A percentile compares a stretch with the other conserved stretches of the same genome.
Conservation (phyloP, 2,329 filamentous ascomycete species). For the Penicillium sp. region DNA sequence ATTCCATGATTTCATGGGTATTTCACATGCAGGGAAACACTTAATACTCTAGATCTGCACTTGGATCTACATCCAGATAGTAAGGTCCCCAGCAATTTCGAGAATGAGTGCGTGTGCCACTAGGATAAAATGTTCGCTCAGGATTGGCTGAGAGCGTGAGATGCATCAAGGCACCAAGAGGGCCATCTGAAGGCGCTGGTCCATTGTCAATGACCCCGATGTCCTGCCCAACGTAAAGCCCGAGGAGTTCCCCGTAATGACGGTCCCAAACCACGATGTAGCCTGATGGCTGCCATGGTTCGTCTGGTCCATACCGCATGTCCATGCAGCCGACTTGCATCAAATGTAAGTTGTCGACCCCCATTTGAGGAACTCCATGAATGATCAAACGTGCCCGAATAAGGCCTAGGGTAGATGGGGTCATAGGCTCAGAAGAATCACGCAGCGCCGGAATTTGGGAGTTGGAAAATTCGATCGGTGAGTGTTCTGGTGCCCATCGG, state of each 20-base stretch:
- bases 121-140: not conserved
- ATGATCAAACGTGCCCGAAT: slow-evolving; percentile 29
- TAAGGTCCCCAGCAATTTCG: slow-evolving; percentile 16
- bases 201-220: slow-evolving; percentile 26
- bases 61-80: slow-evolving; percentile 31
- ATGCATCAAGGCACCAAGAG: slow-evolving; percentile 22
- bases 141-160: slow-evolving; percentile 2
- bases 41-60: slow-evolving; percentile 18
- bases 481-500: slow-evolving; percentile 36
- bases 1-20: not conserved
- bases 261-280: slow-evolving; percentile 42
- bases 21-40: slow-evolving; percentile 5
- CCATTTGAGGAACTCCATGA: slow-evolving; percentile 21
- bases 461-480: slow-evolving; percentile 34
- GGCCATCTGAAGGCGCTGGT: slow-evolving; percentile 12
- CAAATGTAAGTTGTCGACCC: slow-evolving; percentile 30
- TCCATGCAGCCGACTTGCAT: slow-evolving; percentile 41
- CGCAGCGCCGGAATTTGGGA: slow-evolving; percentile 11
- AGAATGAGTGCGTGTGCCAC: not conserved
- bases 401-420: slow-evolving; percentile 34
- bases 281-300: slow-evolving; percentile 34
- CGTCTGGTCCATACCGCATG: slow-evolving; percentile 17
- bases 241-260: slow-evolving; percentile 28
- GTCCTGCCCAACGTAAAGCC: slow-evolving; percentile 32
- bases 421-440: slow-evolving; percentile 15